phyloP scores from a whole-genome alignment of 768 basidiomycete genomes.

The Cyclocybe cylindracea region DNA sequence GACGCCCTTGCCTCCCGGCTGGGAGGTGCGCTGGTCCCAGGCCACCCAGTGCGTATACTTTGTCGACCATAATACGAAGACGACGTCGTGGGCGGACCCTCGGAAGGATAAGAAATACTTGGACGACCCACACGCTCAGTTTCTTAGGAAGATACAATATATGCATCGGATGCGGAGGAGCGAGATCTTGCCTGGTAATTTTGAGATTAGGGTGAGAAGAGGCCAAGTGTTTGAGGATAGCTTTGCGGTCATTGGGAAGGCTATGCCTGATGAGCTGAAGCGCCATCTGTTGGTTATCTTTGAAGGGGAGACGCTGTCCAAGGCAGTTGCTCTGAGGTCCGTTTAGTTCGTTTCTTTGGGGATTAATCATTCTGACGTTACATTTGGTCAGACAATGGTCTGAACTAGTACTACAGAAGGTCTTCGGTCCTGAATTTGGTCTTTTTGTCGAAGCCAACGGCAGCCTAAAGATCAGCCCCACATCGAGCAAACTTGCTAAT shows the following conservation, averaged over 20 bases:
- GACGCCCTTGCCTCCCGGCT: conserved; percentile 71
- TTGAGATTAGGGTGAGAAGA: conserved; percentile 79
- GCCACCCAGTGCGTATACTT: conserved; percentile 75
- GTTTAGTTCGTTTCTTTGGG: conserved; percentile 15
- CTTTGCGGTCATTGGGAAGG: conserved; percentile 76
- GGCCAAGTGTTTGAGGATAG: conserved; percentile 83
- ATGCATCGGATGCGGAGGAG: conserved; percentile 83
- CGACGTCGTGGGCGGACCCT: conserved; percentile 97
- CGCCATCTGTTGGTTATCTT: conserved; percentile 68
- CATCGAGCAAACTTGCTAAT: conserved; percentile 68
- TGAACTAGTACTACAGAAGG: conserved; percentile 74
- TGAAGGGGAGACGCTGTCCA: conserved; percentile 71
- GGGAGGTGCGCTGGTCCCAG: conserved; percentile 84
- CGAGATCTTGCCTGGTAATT: conserved; percentile 64
- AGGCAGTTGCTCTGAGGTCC: conserved; percentile 68
- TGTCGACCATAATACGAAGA: conserved; percentile 73
- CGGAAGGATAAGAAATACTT: conserved; percentile 67
- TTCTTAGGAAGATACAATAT: conserved; percentile 87
- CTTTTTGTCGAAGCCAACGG: conserved; percentile 64
- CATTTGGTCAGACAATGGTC: conserved; percentile 68
- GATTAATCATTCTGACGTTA: background rate
- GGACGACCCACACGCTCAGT: conserved; percentile 83
- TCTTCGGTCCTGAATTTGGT: conserved; percentile 77
- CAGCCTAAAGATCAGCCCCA: conserved; percentile 72
- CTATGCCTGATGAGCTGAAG: conserved; percentile 65